Base-by-base conservation (phyloP, 768 basidiomycete genomes). In the Tulasnella sp. region DNA sequence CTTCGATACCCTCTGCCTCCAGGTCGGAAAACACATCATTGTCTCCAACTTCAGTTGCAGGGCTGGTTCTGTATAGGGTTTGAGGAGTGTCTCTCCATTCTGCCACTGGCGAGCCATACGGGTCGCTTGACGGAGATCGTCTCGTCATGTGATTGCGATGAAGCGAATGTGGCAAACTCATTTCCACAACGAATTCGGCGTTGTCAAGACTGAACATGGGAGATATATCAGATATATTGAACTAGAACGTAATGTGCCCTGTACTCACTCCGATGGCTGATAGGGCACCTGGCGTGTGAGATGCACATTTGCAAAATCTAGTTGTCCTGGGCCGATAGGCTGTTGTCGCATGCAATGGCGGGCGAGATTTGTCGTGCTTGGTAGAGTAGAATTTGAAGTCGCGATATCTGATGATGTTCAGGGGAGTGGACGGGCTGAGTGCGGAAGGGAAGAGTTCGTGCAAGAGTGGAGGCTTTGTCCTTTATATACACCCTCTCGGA, bases 11-110 rank as follows among this genome's bases (percentile, higher is more conserved):
- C 32, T 74, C 73, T 15, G 37, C 76, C 16, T 77, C 76, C 32
- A 37, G 13, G 40, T 69, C 61, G 10, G 35, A 37, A 9, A 51
- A 57, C 18, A 73, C n/a, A 26, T 77, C 76, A 20, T n/a, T 70
- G 20, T 77, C 76, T 15, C 76, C 76, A 35, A 71, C 69, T 77
- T 77, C 76, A 5, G 76, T 70, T 42, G 26, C 76, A 5, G 76
- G 76, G 26, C 61, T 70, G 5, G 23, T 77, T 42, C 48, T 77
- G 40, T 77, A 77, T 13, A 70, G 20, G 23, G 76, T 77, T 32
- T 26, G 26, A 32, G 76, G 76, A 26, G 76, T 70, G 26, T 77
- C 76, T n/a, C 69, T 71, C 61, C 51, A 51, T n/a, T n/a, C 42
- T 44, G 42, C 42, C 42, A 44, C 42, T 13, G 42, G 42, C 6